phyloP scores from a whole-genome alignment of 768 basidiomycete genomes.

The Kwoniella shandongensis region DNA sequence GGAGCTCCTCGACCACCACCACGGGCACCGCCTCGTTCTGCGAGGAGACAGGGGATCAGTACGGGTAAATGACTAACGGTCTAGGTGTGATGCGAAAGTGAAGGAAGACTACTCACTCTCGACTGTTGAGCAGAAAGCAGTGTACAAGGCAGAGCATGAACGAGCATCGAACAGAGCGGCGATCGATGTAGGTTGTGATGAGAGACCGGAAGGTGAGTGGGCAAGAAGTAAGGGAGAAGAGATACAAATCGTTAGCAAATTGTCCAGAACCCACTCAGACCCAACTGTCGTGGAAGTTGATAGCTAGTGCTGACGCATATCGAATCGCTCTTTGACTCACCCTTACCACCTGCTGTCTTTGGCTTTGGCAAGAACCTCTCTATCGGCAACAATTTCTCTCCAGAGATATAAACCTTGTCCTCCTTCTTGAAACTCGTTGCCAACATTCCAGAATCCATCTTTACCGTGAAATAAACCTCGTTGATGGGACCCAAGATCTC shows the following conservation, averaged over 20 bases:
- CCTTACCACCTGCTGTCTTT: constrained; percentile 69
- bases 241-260: constrained; percentile 1
- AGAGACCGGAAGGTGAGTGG: neutral
- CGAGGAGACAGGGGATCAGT: constrained; percentile 2
- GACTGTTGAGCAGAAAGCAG: neutral
- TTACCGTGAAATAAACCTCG: constrained; percentile 95
- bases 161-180: too few relatives aligned
- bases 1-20: constrained; percentile 55
- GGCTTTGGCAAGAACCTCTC: constrained; percentile 97
- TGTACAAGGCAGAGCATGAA: neutral
- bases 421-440: constrained; percentile 94
- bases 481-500: constrained; percentile 99
- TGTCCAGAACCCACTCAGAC: constrained; percentile 7
- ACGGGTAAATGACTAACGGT: too few relatives aligned
- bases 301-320: too few relatives aligned
- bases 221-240: constrained; percentile 12
- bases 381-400: constrained; percentile 94
- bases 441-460: constrained; percentile 94
- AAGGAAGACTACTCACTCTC: constrained; percentile 47
- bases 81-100: constrained; percentile 51
- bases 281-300: too few relatives aligned
- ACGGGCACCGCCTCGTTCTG: constrained; percentile 42
- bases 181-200: too few relatives aligned
- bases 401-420: constrained; percentile 95
- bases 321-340: constrained; percentile 18